These are phyloP conservation scores for Cucurbita ficifolia DNA, from an alignment of 306 rosid genomes.

Conservation along the genomic window DNA sequence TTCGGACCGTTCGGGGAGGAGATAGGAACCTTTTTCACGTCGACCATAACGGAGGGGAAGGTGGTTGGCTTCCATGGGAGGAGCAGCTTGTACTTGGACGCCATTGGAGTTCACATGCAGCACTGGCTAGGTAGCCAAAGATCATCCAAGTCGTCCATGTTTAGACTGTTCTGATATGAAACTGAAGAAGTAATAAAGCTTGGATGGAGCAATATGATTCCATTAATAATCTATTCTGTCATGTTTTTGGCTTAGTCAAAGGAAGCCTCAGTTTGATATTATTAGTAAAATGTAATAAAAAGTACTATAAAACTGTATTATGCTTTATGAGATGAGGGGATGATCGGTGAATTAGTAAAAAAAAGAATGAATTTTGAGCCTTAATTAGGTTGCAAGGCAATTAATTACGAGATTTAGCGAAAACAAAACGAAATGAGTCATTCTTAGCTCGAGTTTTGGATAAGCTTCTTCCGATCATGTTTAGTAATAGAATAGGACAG, in stretches of 20 bases:
- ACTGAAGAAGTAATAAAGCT: background rate
- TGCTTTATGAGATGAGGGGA: too few species aligned
- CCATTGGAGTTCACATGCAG: constrained; percentile 90
- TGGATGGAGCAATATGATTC: background rate
- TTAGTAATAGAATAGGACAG: too few species aligned
- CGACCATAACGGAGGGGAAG: constrained; percentile 76
- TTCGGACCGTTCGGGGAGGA: constrained; percentile 87
- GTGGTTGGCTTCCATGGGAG: constrained; percentile 51
- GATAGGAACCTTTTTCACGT: constrained; percentile 77
- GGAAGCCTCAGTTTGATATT: background rate
- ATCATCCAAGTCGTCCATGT: constrained; percentile 34
- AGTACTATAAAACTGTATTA: too few species aligned
- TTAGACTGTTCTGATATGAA: constrained; percentile 39
- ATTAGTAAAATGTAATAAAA: background rate
- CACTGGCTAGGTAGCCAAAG: constrained; percentile 85
- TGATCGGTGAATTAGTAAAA: too few species aligned
- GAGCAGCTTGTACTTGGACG: constrained; percentile 76
- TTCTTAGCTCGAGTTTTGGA: too few species aligned
- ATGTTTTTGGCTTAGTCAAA: background rate
- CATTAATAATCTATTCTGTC: background rate
- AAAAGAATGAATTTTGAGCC: too few species aligned
- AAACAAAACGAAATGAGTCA: too few species aligned
- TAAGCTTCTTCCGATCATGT: too few species aligned
- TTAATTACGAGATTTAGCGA: too few species aligned
- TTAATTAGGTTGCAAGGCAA: too few species aligned